These are phyloP conservation scores for Angophora floribunda DNA, from an alignment of 345 rosid genomes.

Conservation along the genomic window DNA sequence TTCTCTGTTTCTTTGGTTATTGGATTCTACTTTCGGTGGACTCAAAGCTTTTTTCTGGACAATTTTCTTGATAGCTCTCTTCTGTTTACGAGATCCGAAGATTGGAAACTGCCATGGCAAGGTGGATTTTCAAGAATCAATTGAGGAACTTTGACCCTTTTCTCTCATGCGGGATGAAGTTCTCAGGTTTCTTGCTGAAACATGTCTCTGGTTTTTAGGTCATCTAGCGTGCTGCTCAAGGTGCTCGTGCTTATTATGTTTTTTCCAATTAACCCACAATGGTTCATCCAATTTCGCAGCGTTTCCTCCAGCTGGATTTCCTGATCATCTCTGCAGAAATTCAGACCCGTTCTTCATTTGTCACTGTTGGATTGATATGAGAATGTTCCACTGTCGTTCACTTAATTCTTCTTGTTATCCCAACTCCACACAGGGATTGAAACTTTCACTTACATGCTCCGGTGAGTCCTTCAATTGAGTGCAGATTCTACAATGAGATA, in stretches of 20 bases:
- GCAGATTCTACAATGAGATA: too few species aligned
- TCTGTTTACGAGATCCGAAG: neutral
- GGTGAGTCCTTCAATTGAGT: constrained; percentile 17
- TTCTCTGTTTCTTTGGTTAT: neutral
- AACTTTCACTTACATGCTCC: constrained; percentile 75
- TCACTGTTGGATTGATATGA: neutral
- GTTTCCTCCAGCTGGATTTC: constrained; percentile 89
- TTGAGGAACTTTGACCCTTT: neutral
- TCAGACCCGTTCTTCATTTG: constrained; percentile 11
- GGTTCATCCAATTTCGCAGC: constrained; percentile 28
- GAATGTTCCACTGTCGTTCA: neutral
- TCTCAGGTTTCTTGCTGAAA: neutral
- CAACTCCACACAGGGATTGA: constrained; percentile 54
- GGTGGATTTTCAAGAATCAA: neutral
- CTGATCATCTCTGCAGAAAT: constrained; percentile 37
- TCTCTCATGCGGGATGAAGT: neutral
- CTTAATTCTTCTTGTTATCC: neutral
- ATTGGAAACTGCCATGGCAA: neutral
- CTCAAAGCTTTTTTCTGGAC: neutral
- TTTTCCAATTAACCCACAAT: neutral
- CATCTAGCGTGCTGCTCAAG: neutral
- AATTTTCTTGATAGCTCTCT: neutral
- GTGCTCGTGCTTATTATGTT: neutral
- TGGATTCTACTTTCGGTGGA: neutral
- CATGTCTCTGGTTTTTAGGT: neutral